Evolutionary conservation across 2,329 filamentous ascomycete genomes (phyloP), one percentile per base, ranked within the genome.

Genomic region (Cryphonectria carpinicola): DNA sequence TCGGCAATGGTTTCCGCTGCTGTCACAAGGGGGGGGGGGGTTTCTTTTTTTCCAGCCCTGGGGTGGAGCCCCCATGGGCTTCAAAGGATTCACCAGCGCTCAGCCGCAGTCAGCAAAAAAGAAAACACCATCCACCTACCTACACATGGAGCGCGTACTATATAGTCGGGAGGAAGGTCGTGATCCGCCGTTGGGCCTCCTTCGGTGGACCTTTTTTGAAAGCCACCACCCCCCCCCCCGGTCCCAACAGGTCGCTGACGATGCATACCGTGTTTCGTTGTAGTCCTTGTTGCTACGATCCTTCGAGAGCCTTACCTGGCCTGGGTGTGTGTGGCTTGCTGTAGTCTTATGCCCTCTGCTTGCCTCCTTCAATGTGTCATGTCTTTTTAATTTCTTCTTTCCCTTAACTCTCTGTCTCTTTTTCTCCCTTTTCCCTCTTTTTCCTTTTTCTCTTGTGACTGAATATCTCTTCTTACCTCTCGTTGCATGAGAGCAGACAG

Each of bases 171-270:
- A 14, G 54, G 25, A 61, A 10, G 58, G 25, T 14, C 17, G 35
- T 32, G 58, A 25, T 19, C 35, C 22, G 35, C 3, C 19, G 32
- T n/a, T 39, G 35, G 58, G 32, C 35, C 17, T 35, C 11, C 19
- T 17, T 32, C 35, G 22, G 25, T 35, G 35, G 58, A 61, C 17
- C 35, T 22, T 61, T 39, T 5, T 49, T 22, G 19, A 10, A 43
- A n/a, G 46, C 7, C 22, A 39, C 19, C 6, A 39, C 35, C 19
- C 58, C 35, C 58, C 35, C 19, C 58, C 35, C 58, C 37, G 61
- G 61, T 28, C 61, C 61, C 61, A 64, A 64, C 61, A 32, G 61
- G 58, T 35, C 35, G 61, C 61, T 64, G 61, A 64, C 61, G 39
- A 41, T n/a, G 41, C 41, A 28, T 46, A 28, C 11, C 61, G 22